Base-by-base conservation (phyloP, 768 basidiomycete species). In the Lactarius pseudohatsudake region DNA sequence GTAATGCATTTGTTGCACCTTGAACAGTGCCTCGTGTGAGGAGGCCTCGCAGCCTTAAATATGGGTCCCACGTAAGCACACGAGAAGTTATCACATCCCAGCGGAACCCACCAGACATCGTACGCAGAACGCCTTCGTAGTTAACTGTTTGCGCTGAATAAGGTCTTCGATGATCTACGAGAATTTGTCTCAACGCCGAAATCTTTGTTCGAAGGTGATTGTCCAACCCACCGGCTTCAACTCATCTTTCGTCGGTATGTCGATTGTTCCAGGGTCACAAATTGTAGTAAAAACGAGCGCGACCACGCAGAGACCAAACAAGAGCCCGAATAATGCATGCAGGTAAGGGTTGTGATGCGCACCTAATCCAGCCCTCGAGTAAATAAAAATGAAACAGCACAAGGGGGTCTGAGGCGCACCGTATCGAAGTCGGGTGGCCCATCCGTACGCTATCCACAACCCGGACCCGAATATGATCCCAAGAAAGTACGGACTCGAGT, bases 1-100 rank as follows among this genome's bases (percentile, higher is more conserved):
- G 38, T 43, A 34, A 66, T 16, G 30, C 65, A 66, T 62, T 43
- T 62, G 38, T 66, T 62, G 65, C 65, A 66, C 22, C 1, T 15
- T 8, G 30, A 26, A 28, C 65, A 66, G 50, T 66, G 65, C 30
- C 16, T 54, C 0, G 57, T 36, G 30, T 26, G 18, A 1, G 34
- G 38, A 5, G 30, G 28, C 30, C 28, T 62, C 4, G 11, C 61
- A 47, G 18, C 28, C 65, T 66, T 30, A 6, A 32, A 58, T 16
- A n/a, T 57, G 18, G 15, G 13, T 8, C 36, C 22, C 10, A 38
- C 16, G 7, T 60, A 53, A 65, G 43, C 30, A 34, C 18, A 18
- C 34, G 13, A 34, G 18, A 16, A 30, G 5, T 11, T 18, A 16
- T 41, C 36, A 57, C 22, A 18, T 30, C 32, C 43, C 22, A 9